A percentile compares a stretch with the other conserved stretches of the same genome.
These are phyloP conservation scores for Aspergillus haitiensis DNA, from an alignment of 495 filamentous ascomycete species.

Conservation along the genomic window DNA sequence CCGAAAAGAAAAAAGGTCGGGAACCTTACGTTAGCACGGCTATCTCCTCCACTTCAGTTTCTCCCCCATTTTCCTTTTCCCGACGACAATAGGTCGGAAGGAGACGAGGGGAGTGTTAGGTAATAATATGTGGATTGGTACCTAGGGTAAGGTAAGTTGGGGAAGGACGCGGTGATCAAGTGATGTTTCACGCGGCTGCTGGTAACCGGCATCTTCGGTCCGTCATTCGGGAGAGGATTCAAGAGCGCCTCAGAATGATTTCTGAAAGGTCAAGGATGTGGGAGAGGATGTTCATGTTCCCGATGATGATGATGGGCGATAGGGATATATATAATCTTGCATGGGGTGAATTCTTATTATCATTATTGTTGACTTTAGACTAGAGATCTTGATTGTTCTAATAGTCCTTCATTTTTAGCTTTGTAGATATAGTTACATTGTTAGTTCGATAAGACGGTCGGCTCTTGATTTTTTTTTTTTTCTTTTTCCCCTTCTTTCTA, in stretches of 20 bases:
- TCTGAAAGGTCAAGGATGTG: background rate
- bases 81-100: constrained; percentile 14
- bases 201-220: constrained; percentile 30
- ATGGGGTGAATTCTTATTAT: background rate
- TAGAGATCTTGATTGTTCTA: background rate
- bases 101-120: constrained; percentile 17
- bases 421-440: background rate
- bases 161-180: constrained; percentile 19
- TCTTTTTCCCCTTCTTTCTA: background rate
- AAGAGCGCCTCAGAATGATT: background rate
- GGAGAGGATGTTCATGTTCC: no score
- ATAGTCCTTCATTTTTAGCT: background rate
- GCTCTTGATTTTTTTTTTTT: background rate
- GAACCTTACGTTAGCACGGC: background rate
- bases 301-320: no score
- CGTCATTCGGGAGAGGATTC: constrained; percentile 19
- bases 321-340: background rate
- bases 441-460: constrained; percentile 2
- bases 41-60: background rate
- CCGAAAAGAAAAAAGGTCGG: no score
- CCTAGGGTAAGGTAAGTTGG: no score
- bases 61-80: constrained; percentile 3
- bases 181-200: constrained; percentile 31
- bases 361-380: background rate
- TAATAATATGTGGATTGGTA: constrained; percentile 18